Evolutionary conservation across 805 yeast species (phyloP).

Genomic region (Cyberlindnera maritima): DNA sequence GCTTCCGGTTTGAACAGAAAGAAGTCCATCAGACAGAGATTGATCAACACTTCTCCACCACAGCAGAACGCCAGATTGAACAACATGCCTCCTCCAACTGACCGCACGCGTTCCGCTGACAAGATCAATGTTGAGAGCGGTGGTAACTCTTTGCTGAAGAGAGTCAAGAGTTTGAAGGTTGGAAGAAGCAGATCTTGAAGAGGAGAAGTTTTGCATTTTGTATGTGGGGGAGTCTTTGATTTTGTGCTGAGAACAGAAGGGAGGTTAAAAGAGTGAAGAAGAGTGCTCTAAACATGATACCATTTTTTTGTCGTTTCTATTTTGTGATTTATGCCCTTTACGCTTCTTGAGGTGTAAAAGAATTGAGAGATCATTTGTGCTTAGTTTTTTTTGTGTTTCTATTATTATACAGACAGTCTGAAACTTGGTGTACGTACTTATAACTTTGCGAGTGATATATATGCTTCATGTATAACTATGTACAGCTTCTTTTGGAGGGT

Average conservation of each 20-base stretch:
- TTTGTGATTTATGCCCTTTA: background rate
- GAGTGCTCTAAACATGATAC: no score
- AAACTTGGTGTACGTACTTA: no score
- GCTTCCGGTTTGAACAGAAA: constrained; percentile 66
- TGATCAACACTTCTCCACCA: constrained; percentile 25
- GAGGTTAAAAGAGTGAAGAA: no score
- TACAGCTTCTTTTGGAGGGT: background rate
- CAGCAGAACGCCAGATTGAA: constrained; percentile 1
- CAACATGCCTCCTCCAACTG: constrained; percentile 1
- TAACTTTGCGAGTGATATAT: no score
- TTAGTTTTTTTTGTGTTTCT: no score
- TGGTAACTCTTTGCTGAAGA: constrained; percentile 64
- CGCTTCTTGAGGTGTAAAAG: background rate
- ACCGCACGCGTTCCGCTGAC: constrained; percentile 1
- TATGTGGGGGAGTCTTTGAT: no score
- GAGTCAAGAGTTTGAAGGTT: constrained; percentile 89
- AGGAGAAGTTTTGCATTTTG: no score
- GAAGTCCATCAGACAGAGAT: constrained; percentile 75
- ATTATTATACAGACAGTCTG: no score
- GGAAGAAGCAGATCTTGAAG: constrained; percentile 36
- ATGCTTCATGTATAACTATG: no score
- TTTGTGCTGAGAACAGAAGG: no score
- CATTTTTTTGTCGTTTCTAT: no score
- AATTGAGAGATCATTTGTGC: no score
- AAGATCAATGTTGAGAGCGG: constrained; percentile 24